Evolutionary conservation across 331 rosid species (phyloP), one percentile per base, ranked within the genome.

Genomic region (Dryas integrifolia): DNA sequence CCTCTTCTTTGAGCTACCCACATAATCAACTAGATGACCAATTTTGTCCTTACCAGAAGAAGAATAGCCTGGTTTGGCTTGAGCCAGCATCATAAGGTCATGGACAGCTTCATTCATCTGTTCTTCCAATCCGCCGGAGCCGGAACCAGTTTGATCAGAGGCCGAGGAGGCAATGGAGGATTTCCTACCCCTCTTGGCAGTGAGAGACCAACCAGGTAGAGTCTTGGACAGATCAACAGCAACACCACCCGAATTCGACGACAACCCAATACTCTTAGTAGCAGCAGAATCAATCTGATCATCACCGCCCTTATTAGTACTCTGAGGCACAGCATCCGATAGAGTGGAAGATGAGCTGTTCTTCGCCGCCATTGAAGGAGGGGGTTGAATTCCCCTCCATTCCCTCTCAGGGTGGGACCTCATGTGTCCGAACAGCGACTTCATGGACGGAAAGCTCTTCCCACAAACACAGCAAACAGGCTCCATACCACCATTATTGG

Each of bases 371-470:
- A 56, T 45, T 7, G 63, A 7, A 11, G 77, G 63, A 5, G 77
- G 81, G 4, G 78, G 85, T 41, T 72, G 67, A 75, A 77, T 77
- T 46, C 85, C 87, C 50, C 72, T 83, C 79, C 75, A 77, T 0
- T 48, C 41, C 57, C 84, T 75, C 38, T 70, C 80, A 12, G 87
- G 84, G 75, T 86, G 90, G 39, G 77, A 80, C 30, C 87, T 78
- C 87, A 86, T 80, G 78, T 86, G 90, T 7, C 85, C 87, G 66
- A 65, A 86, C 16, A 86, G 71, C 8, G 90, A 73, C 61, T 86
- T 83, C 73, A 24, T 65, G 14, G 87, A 80, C 15, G 60, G 72
- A 21, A 86, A 83, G 14, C 38, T 38, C 76, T 78, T 86, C 1
- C 53, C 59, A 16, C 90, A 86, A 16, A 76, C 70, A 9, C 6